phyloP scores from a whole-genome alignment of 139 green algal species.

The Coelastrella sp. region DNA sequence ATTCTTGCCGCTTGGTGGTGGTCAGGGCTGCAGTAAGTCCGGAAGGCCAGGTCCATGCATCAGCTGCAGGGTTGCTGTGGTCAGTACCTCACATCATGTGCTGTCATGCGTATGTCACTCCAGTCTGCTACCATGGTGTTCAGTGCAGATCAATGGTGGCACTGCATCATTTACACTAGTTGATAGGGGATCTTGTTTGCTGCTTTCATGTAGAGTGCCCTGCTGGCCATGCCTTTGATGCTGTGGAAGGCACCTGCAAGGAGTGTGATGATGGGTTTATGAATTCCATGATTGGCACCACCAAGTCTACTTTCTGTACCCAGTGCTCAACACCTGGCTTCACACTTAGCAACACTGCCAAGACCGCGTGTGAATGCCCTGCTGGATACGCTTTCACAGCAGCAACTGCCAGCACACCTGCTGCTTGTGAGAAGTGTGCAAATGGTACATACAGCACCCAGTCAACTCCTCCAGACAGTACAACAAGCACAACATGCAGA shows the following conservation, averaged over 20 bases:
- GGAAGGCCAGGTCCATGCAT: no score
- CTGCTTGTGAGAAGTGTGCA: not conserved
- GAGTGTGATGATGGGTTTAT: not conserved
- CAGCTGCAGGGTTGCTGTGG: no score
- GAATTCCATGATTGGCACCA: not conserved
- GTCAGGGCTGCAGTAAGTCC: not conserved
- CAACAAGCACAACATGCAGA: not conserved
- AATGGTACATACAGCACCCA: not conserved
- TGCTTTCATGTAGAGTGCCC: not conserved
- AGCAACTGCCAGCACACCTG: not conserved
- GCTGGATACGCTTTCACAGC: not conserved
- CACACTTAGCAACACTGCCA: not conserved
- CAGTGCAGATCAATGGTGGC: no score
- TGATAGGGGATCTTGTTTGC: not conserved
- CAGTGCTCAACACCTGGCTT: no score
- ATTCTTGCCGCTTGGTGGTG: not conserved
- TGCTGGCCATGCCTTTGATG: not conserved
- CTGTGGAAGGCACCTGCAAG: not conserved
- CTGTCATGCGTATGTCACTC: no score
- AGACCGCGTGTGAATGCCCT: conserved; percentile 13
- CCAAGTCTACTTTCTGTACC: not conserved
- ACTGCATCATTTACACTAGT: no score
- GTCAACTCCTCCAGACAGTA: not conserved
- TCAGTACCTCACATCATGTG: no score
- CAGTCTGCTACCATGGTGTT: no score